Evolutionary conservation across 495 filamentous ascomycete species (phyloP).

Genomic region (Penicillium cosmopolitanum): DNA sequence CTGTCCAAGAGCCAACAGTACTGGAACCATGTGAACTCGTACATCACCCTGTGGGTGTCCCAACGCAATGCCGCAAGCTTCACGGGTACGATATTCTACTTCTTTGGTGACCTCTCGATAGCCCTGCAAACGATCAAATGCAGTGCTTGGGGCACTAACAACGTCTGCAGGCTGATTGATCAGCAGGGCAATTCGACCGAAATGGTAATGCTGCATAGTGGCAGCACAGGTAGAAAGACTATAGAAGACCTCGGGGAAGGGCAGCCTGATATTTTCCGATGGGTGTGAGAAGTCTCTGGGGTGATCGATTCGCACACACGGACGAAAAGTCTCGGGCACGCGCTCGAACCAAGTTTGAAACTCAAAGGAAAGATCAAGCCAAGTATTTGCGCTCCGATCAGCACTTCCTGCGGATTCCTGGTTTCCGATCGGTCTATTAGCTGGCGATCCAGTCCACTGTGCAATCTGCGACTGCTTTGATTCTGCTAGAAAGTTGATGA

Average conservation of each 20-base stretch:
- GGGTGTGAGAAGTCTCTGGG: slow-evolving; percentile 36
- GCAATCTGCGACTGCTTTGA: slow-evolving; percentile 41
- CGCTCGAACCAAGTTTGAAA: slow-evolving; percentile 48
- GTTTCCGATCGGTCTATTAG: slow-evolving; percentile 11
- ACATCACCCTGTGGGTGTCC: slow-evolving; percentile 40
- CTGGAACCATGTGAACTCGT: slow-evolving; percentile 42
- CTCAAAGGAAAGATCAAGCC: slow-evolving; percentile 44
- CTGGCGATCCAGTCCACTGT: slow-evolving; percentile 35
- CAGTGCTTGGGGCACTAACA: slow-evolving; percentile 39
- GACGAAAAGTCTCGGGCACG: slow-evolving; percentile 46
- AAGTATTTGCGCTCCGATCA: slow-evolving; percentile 33
- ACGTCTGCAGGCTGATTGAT: slow-evolving; percentile 44
- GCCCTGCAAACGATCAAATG: slow-evolving; percentile 45
- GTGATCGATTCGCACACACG: slow-evolving; percentile 42
- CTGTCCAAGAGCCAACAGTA: slow-evolving; percentile 45
- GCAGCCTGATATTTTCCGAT: slow-evolving; percentile 25
- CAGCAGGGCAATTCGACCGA: slow-evolving; percentile 41
- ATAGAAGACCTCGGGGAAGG: slow-evolving; percentile 47
- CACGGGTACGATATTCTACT: slow-evolving; percentile 44
- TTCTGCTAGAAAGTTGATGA: slow-evolving; percentile 43
- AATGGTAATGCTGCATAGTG: slow-evolving; percentile 48
- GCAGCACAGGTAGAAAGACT: slow-evolving; percentile 38
- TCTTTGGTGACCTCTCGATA: slow-evolving; percentile 50
- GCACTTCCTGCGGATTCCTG: slow-evolving; percentile 7
- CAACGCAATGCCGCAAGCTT: slow-evolving; percentile 45